These are phyloP conservation scores for Wickerhamiella hasegawae DNA, from an alignment of 805 yeast genomes.

Conservation along the genomic window DNA sequence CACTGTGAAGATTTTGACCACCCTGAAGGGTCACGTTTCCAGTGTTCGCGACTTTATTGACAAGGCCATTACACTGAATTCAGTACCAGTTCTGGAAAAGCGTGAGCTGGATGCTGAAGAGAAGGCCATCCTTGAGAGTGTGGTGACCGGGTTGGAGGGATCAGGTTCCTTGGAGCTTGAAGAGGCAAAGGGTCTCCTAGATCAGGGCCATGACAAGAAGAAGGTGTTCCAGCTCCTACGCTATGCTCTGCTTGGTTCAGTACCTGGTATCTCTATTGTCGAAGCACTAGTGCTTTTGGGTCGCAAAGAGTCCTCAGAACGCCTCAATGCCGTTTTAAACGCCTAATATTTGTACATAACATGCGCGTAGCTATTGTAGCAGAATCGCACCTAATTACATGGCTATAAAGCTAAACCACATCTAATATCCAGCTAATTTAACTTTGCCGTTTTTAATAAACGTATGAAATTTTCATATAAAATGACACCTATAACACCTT, in stretches of 20 bases:
- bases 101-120: constrained; percentile 4
- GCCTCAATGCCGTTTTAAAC: constrained; percentile 1
- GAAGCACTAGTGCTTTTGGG: constrained; percentile 39
- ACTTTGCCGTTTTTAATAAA: too few relatives aligned
- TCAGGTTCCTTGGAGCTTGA: neutral
- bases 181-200: constrained; percentile 1
- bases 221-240: constrained; percentile 41
- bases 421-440: too few relatives aligned
- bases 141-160: constrained; percentile 1
- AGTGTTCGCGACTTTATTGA: constrained; percentile 36
- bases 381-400: too few relatives aligned
- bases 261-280: constrained; percentile 55
- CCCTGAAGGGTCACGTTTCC: constrained; percentile 34
- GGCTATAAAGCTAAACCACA: too few relatives aligned
- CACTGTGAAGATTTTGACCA: constrained; percentile 26
- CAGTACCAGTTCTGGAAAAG: constrained; percentile 4
- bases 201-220: constrained; percentile 8
- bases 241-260: constrained; percentile 52
- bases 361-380: too few relatives aligned
- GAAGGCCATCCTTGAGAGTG: neutral
- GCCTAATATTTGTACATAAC: too few relatives aligned
- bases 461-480: too few relatives aligned
- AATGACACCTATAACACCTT: too few relatives aligned
- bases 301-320: constrained; percentile 12
- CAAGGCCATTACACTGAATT: constrained; percentile 20